A percentile compares a stretch with the other conserved stretches of the same genome.
Evolutionary conservation across 2,329 filamentous ascomycete species (phyloP).

Genomic region (Dryadomyces sulphureus): DNA sequence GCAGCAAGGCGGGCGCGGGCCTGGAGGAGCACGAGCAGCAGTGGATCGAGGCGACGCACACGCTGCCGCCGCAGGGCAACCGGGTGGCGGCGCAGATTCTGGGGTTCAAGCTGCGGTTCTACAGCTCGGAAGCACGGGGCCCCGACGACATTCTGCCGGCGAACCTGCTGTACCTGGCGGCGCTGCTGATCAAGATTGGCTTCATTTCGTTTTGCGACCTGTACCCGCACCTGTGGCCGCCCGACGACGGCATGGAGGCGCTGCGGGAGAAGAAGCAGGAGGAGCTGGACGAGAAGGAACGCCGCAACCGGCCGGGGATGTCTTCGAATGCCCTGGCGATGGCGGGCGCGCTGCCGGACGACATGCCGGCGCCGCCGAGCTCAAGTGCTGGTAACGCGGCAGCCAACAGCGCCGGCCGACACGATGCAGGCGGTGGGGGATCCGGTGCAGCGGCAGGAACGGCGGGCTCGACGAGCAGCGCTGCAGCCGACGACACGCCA

Average conservation of each 20-base stretch:
- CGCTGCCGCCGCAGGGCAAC: conserved; percentile 73
- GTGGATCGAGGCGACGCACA: conserved; percentile 72
- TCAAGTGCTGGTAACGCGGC: background rate
- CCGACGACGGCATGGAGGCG: conserved; percentile 67
- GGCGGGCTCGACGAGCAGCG: conserved; percentile 13
- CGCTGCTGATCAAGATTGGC: conserved; percentile 88
- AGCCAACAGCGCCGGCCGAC: conserved; percentile 30
- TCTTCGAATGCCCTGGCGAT: conserved; percentile 71
- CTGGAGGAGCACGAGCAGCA: conserved; percentile 33
- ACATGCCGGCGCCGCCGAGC: conserved; percentile 33
- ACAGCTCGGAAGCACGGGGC: conserved; percentile 59
- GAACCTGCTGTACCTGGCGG: conserved; percentile 83
- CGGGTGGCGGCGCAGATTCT: conserved; percentile 85
- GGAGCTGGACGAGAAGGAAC: conserved; percentile 67
- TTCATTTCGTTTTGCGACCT: conserved; percentile 88
- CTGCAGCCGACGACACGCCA: conserved; percentile 22
- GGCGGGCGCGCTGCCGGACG: conserved; percentile 77
- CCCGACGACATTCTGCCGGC: conserved; percentile 72
- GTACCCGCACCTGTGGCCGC: conserved; percentile 81
- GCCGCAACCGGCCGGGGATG: conserved; percentile 52
- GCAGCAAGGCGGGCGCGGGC: conserved; percentile 18
- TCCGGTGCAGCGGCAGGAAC: conserved; percentile 38
- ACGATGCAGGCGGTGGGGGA: too few relatives aligned
- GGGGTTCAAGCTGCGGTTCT: conserved; percentile 94
- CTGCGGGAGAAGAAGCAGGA: conserved; percentile 56